Conservation (phyloP, 2,329 filamentous ascomycete genomes). For the Trichophyton benhamiae region DNA sequence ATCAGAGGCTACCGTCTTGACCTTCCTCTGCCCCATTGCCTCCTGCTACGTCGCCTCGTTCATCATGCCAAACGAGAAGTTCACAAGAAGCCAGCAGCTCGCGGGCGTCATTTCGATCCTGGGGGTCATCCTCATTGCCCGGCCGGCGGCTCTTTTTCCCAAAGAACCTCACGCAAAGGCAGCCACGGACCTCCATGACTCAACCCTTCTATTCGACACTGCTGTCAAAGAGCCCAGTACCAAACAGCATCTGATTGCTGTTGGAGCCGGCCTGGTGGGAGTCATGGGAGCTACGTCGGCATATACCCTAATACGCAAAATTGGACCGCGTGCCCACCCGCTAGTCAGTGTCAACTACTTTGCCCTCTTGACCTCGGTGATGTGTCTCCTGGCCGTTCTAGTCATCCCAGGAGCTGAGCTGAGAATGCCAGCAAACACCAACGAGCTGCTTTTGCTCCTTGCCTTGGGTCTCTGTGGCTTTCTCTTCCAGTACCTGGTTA, state of each 20-base stretch:
- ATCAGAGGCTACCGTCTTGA: conserved; percentile 79
- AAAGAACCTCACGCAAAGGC: conserved; percentile 2
- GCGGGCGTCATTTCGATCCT: conserved; percentile 62
- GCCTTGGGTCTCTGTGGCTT: conserved; percentile 65
- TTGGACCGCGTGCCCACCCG: conserved; percentile 67
- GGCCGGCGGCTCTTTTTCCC: conserved; percentile 49
- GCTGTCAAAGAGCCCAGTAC: conserved; percentile 34
- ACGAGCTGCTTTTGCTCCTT: conserved; percentile 55
- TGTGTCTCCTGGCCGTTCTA: conserved; percentile 51
- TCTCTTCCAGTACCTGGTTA: conserved; percentile 74
- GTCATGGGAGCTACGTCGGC: conserved; percentile 64
- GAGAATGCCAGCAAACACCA: conserved; percentile 40
- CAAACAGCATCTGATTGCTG: conserved; percentile 55
- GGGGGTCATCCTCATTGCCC: conserved; percentile 73
- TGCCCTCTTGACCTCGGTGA: conserved; percentile 54
- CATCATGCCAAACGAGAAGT: conserved; percentile 58
- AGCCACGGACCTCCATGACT: neutral
- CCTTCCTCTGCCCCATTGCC: conserved; percentile 69
- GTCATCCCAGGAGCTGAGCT: conserved; percentile 45
- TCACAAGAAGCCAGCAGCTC: conserved; percentile 63
- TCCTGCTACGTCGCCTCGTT: conserved; percentile 70
- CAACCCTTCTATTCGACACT: neutral
- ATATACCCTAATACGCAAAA: conserved; percentile 65
- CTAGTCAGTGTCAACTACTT: conserved; percentile 85
- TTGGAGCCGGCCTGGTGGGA: conserved; percentile 60